Conservation (phyloP, 2,329 filamentous ascomycete species). For the Trichothecium sympodiale region DNA sequence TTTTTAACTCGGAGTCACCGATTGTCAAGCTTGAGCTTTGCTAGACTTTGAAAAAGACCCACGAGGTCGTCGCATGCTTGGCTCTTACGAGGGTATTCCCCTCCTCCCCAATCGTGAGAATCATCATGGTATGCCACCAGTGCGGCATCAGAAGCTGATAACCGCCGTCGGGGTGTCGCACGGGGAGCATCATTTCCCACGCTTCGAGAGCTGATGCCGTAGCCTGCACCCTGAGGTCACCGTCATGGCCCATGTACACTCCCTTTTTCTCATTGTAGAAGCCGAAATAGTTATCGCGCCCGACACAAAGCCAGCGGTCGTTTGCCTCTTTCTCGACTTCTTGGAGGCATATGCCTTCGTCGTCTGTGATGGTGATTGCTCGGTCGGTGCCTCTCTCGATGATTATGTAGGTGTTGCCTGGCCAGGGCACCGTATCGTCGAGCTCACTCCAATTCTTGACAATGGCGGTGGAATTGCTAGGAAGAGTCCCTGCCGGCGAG, state of each 20-base stretch:
- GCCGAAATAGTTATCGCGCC: constrained; percentile 6
- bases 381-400: constrained; percentile 5
- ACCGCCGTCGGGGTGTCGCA: constrained; percentile 5
- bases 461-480: constrained; percentile 1
- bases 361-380: constrained; percentile 6
- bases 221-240: neutral
- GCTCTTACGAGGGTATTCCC: constrained; percentile 1
- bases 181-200: constrained; percentile 4
- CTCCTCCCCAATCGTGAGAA: neutral
- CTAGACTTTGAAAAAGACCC: constrained; percentile 4
- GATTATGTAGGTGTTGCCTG: constrained; percentile 8
- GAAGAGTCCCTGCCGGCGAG: neutral
- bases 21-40: too few relatives aligned
- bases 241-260: constrained; percentile 6
- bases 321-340: constrained; percentile 1
- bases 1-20: too few relatives aligned
- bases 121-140: constrained; percentile 5
- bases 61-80: constrained; percentile 4
- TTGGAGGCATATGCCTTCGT: neutral
- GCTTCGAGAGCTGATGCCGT: neutral
- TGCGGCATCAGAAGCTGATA: constrained; percentile 7
- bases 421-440: constrained; percentile 8
- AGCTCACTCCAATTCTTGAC: neutral
- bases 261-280: constrained; percentile 4
- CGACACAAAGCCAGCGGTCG: constrained; percentile 5